Percentiles rank a stretch among this genome's conserved stretches.
Conservation (phyloP, 345 rosid species). For the Cardiospermum halicacabum region DNA sequence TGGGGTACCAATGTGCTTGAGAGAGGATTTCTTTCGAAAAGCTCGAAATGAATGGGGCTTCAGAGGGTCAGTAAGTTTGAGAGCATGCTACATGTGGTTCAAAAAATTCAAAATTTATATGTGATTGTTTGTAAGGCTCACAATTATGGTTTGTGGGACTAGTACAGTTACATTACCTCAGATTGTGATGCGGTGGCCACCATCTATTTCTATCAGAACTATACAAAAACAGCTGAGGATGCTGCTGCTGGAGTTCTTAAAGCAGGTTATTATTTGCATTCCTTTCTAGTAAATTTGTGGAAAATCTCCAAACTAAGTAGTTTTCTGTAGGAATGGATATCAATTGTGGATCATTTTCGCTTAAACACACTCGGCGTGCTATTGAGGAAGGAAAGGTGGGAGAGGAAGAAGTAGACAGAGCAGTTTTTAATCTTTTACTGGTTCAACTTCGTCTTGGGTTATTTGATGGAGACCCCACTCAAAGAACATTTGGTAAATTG, state of each 20-base stretch:
- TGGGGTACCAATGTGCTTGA: slow-evolving; percentile 88
- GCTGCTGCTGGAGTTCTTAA: slow-evolving; percentile 76
- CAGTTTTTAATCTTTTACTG: slow-evolving; percentile 71
- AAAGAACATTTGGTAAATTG: slow-evolving; percentile 51
- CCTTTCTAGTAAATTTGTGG: background rate
- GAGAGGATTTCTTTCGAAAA: slow-evolving; percentile 52
- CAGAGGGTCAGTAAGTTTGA: slow-evolving; percentile 44
- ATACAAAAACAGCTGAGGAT: slow-evolving; percentile 55
- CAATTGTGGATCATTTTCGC: slow-evolving; percentile 68
- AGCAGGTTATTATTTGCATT: slow-evolving; percentile 52
- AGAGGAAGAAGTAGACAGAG: slow-evolving; percentile 62
- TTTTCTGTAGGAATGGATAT: slow-evolving; percentile 67
- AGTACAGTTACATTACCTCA: slow-evolving; percentile 73
- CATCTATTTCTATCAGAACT: slow-evolving; percentile 65
- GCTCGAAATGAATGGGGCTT: slow-evolving; percentile 85
- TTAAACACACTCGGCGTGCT: slow-evolving; percentile 49
- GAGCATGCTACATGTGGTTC: background rate
- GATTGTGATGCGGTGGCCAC: slow-evolving; percentile 98
- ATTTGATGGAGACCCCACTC: slow-evolving; percentile 73
- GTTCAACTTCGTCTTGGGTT: slow-evolving; percentile 87
- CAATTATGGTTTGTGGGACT: background rate
- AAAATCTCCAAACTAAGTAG: background rate
- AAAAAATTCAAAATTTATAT: slow-evolving; percentile 5
- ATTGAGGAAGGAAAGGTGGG: slow-evolving; percentile 57
- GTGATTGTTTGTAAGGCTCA: slow-evolving; percentile 2